Evolutionary conservation across 805 yeast species (phyloP), one percentile per base, ranked within the genome.

Genomic region (Zygoascus bituminiphila): DNA sequence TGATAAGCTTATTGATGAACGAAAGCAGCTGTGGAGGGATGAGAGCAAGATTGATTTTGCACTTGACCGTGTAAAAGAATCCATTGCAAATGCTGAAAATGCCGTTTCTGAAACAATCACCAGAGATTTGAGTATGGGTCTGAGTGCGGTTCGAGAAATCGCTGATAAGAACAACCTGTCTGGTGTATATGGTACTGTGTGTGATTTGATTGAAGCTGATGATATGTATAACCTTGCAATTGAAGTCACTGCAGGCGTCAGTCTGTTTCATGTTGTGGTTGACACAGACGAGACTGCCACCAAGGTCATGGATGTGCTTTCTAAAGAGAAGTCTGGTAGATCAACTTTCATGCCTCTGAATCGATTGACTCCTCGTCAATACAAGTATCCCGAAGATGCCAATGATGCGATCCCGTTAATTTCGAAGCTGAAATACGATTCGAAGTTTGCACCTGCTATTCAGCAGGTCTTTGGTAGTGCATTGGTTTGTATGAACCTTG

Each of bases 331-430:
- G 52, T 74, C 82, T 5, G 98, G 98, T 1, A 74, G 96, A 58
- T 89, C 85, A 0, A 88, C 98, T 0, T 88, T 93, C 57, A 81
- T 93, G 71, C 98, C 98, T 1, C 68, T 93, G 53, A 87, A 88
- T 60, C 72, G 94, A 56, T 59, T 93, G 14, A 55, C 62, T 0
- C 70, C 74, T 60, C 63, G 8, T 64, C 72, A 14, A 8, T 48
- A 44, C 6, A 57, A 60, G 2, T 84, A 79, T 57, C 95, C 96
- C 1, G 77, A 76, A 9, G 70, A 76, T 15, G 78, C 72, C 46
- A 70, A 72, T 48, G 82, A 79, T 41, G 82, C 79, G 47, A 82
- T 89, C 25, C 95, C 97, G 0, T 70, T 93, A 51, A 76, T 88
- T 38, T 78, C 80, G 55, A 86, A 88, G 61, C 72, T 91, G 44